Evolutionary conservation across 768 basidiomycete species (phyloP).

Genomic region (Mycena latifolia): DNA sequence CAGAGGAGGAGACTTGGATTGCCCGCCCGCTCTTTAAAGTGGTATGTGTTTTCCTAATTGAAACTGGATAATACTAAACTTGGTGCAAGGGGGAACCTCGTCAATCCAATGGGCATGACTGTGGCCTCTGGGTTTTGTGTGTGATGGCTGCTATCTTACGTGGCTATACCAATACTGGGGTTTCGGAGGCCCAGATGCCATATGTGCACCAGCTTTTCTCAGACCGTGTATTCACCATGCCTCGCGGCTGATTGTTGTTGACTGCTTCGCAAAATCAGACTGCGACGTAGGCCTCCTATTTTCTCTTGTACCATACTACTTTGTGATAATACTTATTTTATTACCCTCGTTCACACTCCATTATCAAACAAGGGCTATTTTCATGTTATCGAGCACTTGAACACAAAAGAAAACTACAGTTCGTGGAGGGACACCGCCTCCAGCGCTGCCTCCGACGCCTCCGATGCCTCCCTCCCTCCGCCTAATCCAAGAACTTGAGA

Average conservation of each 20-base stretch:
- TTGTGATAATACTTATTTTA: no score
- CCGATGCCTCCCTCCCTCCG: no score
- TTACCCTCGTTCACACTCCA: no score
- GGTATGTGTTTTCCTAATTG: neutral
- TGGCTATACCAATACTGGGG: conserved; percentile 27
- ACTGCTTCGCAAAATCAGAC: neutral
- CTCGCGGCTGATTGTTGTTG: neutral
- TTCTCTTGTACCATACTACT: neutral
- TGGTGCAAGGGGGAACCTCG: neutral
- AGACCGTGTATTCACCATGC: neutral
- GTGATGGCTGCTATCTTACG: conserved; percentile 35
- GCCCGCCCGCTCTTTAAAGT: conserved; percentile 19
- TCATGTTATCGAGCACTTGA: no score
- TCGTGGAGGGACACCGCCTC: neutral
- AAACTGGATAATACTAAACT: neutral
- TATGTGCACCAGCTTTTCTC: neutral
- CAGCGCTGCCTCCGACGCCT: neutral
- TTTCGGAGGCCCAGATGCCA: conserved; percentile 18
- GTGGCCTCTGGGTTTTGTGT: conserved; percentile 37
- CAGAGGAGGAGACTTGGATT: conserved; percentile 29
- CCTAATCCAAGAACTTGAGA: conserved; percentile 15
- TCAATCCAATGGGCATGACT: conserved; percentile 34
- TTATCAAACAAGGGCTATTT: no score
- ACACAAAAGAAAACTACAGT: neutral
- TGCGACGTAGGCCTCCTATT: neutral